Conservation (phyloP, 2,329 filamentous ascomycete genomes). For the Madurella mycetomatis region DNA sequence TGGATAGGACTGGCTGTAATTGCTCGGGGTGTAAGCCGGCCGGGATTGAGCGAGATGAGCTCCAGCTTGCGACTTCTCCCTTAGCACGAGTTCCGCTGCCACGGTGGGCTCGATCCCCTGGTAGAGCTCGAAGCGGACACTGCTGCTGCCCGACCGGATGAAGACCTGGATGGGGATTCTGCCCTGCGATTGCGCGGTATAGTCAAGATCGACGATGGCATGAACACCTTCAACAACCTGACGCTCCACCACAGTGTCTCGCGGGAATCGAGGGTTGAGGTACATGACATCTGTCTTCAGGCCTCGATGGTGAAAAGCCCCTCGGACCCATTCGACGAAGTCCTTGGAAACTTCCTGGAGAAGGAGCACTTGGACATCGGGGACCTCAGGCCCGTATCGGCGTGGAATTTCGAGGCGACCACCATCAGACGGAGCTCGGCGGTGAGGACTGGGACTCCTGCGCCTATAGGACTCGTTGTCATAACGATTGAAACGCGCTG, state of each 20-base stretch:
- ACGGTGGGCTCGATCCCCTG: conserved; percentile 72
- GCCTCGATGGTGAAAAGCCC: conserved; percentile 65
- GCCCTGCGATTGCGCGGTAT: conserved; percentile 61
- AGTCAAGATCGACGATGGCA: conserved; percentile 73
- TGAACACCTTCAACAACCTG: conserved; percentile 87
- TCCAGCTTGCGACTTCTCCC: conserved; percentile 52
- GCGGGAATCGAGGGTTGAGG: conserved; percentile 69
- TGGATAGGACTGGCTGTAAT: conserved; percentile 20
- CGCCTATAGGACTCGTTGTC: conserved; percentile 54
- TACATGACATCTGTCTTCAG: conserved; percentile 76
- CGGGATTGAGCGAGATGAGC: conserved; percentile 26
- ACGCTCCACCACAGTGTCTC: conserved; percentile 73
- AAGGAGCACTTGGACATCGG: conserved; percentile 84
- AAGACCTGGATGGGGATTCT: conserved; percentile 83
- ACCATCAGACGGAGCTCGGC: conserved; percentile 47
- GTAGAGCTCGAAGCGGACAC: conserved; percentile 82
- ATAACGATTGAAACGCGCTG: conserved; percentile 32
- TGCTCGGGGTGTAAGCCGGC: conserved; percentile 29
- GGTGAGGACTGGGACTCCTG: conserved; percentile 65
- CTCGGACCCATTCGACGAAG: conserved; percentile 80
- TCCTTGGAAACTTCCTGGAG: conserved; percentile 72
- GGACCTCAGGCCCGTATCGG: conserved; percentile 69
- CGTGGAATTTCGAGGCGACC: conserved; percentile 68
- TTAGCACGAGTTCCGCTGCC: conserved; percentile 74
- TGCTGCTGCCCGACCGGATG: conserved; percentile 68